Evolutionary conservation across 371 early-diverging fungal genomes (phyloP), one percentile per base, ranked within the genome.

Genomic region (Mortierella sp.): DNA sequence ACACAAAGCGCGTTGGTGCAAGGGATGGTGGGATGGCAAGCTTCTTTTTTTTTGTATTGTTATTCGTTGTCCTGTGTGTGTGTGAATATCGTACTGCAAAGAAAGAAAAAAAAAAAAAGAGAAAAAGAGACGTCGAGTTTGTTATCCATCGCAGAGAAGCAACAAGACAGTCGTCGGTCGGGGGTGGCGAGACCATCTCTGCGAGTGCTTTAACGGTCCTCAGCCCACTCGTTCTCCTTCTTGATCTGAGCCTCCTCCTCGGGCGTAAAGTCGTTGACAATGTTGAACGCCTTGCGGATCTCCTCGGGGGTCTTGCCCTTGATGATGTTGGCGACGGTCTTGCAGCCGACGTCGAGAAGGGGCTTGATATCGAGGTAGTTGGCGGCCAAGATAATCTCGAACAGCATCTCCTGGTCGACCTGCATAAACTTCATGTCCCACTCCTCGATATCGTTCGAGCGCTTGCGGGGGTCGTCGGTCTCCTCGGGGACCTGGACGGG

Each of bases 321-420:
- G 89, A 99, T 98, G 97, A 97, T 97, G 86, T 97, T 97, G 70
- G 99, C 99, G 68, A 98, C 97, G 22, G 96, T 98, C 90, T 98
- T 98, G 90, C 98, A 99, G 29, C 97, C 96, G 61, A 98, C 92
- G 86, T 97, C 98, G 43, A 99, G 88, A 71, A 99, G 89, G 34
- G 93, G 95, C 89, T 97, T 97, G 88, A 99, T 98, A 89, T 98
- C 98, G 70, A 99, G 91, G 85, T 97, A 97, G 88, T 99, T 98
- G 66, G 98, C 96, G 67, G 98, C 99, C 68, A 93, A 73, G 70
- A 95, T 91, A 39, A 95, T 90, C 77, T 94, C 94, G 64, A 93
- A 94, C 45, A 95, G 80, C 69, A 93, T 90, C 68, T 94, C 95
- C 82, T 93, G 92, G 82, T 95, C 94, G 43, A 95, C 92, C 73